Base-by-base conservation (phyloP, 2,329 filamentous ascomycete genomes). In the Colletotrichum sp. region DNA sequence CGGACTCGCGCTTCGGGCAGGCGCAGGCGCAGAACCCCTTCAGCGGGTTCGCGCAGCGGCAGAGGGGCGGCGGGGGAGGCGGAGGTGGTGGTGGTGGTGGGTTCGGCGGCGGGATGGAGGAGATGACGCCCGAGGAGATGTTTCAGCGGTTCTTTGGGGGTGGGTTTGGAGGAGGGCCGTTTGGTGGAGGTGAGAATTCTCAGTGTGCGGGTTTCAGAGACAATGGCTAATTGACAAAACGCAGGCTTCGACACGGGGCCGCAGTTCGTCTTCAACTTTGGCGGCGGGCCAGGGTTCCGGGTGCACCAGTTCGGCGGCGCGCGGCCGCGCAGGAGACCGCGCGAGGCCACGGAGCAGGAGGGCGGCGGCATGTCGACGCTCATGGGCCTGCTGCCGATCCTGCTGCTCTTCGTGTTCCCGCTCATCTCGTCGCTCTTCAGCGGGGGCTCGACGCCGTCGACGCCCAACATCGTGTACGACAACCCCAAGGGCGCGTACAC, bases 101-200 rank as follows among this genome's bases (percentile, higher is more conserved):
- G 49, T 89, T 88, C 32, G 89, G 91, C 19, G 93, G 93, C 89
- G 98, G 94, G 86, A 95, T 97, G 71, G 96, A 97, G 77, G 96
- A 99, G 83, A 95, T 99, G 80, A 98, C 95, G 71, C 96, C 97
- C 0, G 97, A 99, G 85, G 97, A 99, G 85, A 92, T 99, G 89
- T 99, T 99, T 87, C 93, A 96, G 83, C 92, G 96, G 78, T 99
- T 99, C 90, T 99, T 99, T 88, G 95, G 95, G 57, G 93, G 90
- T 11, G 90, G 91, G 64, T 92, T 94, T 75, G 92, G 92, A 69
- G 90, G 91, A 89, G 89, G 84, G 84, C 84, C 83, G 6, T 88
- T 89, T 81, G 88, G 85, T 78, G 84, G 83, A 81, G 85, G 85
- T 88, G 77, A 83, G 83, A 16, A 11, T 1, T 8, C 16, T 2